Percentiles rank a stretch among this genome's conserved stretches.
Evolutionary conservation across 1,139 yeast species (phyloP).

Genomic region (Taphrina populina): DNA sequence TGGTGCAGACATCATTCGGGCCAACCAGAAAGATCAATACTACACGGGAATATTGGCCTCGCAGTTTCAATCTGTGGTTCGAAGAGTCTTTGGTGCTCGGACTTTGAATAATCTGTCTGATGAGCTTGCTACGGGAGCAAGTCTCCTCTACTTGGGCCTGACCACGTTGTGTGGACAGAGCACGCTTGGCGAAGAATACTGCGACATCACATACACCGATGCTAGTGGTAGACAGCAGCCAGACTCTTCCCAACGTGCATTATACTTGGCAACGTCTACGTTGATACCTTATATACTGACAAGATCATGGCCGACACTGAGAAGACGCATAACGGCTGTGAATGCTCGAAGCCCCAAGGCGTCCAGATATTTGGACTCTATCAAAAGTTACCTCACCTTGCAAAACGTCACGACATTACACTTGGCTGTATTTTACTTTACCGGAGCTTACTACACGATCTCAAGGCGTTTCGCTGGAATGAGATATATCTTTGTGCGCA

Average conservation of each 20-base stretch:
- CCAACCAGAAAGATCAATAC: constrained; percentile 30
- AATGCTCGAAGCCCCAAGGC: neutral
- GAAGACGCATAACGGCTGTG: neutral
- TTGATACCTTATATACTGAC: constrained; percentile 36
- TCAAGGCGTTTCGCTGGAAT: constrained; percentile 76
- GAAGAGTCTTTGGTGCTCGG: constrained; percentile 19
- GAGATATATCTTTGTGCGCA: constrained; percentile 58
- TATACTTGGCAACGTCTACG: constrained; percentile 42
- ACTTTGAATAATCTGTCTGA: constrained; percentile 1
- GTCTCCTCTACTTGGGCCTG: constrained; percentile 60
- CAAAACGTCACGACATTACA: constrained; percentile 49
- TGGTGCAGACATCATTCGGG: constrained; percentile 30
- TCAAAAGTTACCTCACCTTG: neutral
- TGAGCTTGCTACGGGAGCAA: constrained; percentile 60
- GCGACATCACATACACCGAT: constrained; percentile 71
- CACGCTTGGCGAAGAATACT: constrained; percentile 92
- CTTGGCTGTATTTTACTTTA: constrained; percentile 75
- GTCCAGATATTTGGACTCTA: neutral
- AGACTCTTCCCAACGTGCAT: constrained; percentile 44
- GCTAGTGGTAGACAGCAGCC: constrained; percentile 57
- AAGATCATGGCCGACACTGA: constrained; percentile 32
- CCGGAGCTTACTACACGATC: constrained; percentile 74
- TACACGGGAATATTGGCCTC: constrained; percentile 12
- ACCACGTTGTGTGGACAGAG: constrained; percentile 76
- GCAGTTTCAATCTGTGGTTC: constrained; percentile 11